Conservation (phyloP, 192 early-diverging fungal species). For the Pilobolus umbonatus region DNA sequence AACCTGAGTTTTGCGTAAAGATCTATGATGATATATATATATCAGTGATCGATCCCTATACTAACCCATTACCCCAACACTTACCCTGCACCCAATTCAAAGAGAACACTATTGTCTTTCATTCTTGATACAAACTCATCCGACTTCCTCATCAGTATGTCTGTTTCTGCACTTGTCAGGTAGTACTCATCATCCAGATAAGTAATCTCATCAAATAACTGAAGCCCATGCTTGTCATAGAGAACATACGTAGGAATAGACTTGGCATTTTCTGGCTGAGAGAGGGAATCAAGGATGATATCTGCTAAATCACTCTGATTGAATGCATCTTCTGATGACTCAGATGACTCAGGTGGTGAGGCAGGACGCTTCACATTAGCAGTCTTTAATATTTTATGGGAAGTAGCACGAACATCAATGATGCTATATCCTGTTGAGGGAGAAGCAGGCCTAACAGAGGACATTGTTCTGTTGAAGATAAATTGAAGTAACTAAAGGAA, state of each 20-base stretch:
- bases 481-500: too few species aligned
- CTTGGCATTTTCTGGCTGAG: conserved; percentile 30
- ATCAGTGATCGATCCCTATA: neutral
- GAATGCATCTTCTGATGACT: conserved; percentile 22
- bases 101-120: conserved; percentile 61
- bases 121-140: conserved; percentile 61
- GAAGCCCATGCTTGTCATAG: conserved; percentile 80
- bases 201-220: conserved; percentile 88
- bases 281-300: conserved; percentile 20
- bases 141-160: conserved; percentile 64
- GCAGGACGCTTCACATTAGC: conserved; percentile 4
- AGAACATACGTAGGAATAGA: conserved; percentile 80
- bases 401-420: neutral
- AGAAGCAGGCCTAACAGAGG: neutral
- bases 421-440: conserved; percentile 10
- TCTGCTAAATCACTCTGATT: conserved; percentile 15
- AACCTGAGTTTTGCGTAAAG: conserved; percentile 72
- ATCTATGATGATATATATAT: neutral
- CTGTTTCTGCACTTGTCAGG: conserved; percentile 78
- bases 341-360: conserved; percentile 15
- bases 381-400: neutral
- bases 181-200: conserved; percentile 80
- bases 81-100: conserved; percentile 90
- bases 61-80: too few species aligned
- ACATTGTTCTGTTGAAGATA: conserved; percentile 6